Evolutionary conservation across 148 eudicot genomes (phyloP).

Genomic region (Camellia sinensis): DNA sequence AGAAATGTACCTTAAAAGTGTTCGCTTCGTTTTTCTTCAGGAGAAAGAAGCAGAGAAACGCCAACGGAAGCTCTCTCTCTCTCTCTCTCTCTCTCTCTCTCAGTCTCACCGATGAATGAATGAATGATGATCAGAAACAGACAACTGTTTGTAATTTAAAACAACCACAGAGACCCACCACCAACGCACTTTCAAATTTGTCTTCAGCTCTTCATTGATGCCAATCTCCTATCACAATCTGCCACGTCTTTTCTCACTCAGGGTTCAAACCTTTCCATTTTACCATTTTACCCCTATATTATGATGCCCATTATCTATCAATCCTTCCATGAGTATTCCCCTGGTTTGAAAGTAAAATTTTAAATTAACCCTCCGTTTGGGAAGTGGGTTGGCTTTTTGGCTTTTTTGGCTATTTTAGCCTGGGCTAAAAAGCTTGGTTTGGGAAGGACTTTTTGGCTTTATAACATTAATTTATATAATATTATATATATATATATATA

Average conservation of each 20-base stretch:
- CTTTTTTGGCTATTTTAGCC: too few relatives aligned
- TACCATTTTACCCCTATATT: not conserved
- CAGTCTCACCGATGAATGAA: not conserved
- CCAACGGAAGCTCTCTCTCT: not conserved
- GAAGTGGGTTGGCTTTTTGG: too few relatives aligned
- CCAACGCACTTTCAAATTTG: not conserved
- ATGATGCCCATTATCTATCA: not conserved
- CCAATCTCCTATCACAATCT: not conserved
- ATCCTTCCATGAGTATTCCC: not conserved
- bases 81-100: slow-evolving; percentile 13
- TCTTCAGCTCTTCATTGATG: not conserved
- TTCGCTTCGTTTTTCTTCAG: not conserved
- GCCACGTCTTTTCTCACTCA: slow-evolving; percentile 2
- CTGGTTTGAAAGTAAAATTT: not conserved
- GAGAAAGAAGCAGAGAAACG: slow-evolving; percentile 8
- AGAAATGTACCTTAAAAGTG: not conserved
- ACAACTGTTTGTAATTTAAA: not conserved
- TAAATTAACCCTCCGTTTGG: too few relatives aligned
- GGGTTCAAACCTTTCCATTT: not conserved
- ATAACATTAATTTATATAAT: too few relatives aligned
- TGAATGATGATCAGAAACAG: not conserved
- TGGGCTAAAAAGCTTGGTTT: too few relatives aligned
- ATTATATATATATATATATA: too few relatives aligned
- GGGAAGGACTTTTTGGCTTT: too few relatives aligned
- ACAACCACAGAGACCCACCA: not conserved